Evolutionary conservation across 768 basidiomycete genomes (phyloP).

Genomic region (Lactifluus subvellereus): DNA sequence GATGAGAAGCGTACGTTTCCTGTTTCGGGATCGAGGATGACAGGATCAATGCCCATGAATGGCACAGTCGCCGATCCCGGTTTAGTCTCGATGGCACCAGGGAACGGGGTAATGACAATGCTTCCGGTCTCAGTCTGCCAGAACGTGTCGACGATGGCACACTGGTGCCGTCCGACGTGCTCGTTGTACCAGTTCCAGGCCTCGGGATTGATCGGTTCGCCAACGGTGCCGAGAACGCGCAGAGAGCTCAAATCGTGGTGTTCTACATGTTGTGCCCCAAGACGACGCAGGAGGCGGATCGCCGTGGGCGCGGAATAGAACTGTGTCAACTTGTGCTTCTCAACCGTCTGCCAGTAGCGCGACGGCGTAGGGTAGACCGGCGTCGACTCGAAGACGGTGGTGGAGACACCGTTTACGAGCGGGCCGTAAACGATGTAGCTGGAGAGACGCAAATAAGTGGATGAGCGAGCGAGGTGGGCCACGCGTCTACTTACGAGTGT

Average conservation of each 20-base stretch:
- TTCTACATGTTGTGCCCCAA: constrained; percentile 83
- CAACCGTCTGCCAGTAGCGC: constrained; percentile 95
- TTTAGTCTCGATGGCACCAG: constrained; percentile 93
- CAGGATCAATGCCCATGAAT: constrained; percentile 92
- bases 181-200: constrained; percentile 99
- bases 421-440: constrained; percentile 96
- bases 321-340: constrained; percentile 89
- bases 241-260: constrained; percentile 74
- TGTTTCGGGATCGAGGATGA: constrained; percentile 76
- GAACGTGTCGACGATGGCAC: constrained; percentile 91
- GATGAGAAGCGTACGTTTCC: constrained; percentile 46
- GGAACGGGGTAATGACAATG: constrained; percentile 91
- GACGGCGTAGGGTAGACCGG: constrained; percentile 95
- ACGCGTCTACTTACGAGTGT: constrained; percentile 53
- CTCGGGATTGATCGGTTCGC: constrained; percentile 98
- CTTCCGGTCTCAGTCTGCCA: constrained; percentile 99
- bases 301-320: constrained; percentile 94
- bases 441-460: neutral
- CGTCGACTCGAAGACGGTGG: constrained; percentile 91
- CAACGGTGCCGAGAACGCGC: constrained; percentile 87
- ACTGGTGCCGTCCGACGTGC: constrained; percentile 80
- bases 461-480: too few relatives aligned
- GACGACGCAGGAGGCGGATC: constrained; percentile 83
- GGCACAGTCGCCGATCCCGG: constrained; percentile 96
- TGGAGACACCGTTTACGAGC: constrained; percentile 76